Percentiles rank a stretch among this genome's conserved stretches.
Evolutionary conservation across 805 yeast genomes (phyloP).

Genomic region (Jamesozyma lodderae): DNA sequence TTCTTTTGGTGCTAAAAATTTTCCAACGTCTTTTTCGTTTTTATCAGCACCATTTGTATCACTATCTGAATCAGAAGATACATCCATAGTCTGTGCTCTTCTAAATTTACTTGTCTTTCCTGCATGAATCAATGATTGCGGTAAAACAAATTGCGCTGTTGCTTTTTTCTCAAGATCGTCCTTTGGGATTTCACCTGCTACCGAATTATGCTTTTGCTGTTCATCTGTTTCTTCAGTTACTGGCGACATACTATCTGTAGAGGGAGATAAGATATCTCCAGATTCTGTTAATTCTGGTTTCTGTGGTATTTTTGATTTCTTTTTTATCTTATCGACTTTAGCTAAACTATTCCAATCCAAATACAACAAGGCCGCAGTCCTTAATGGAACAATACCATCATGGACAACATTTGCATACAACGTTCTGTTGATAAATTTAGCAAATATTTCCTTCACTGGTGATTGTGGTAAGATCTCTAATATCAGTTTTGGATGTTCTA

Average conservation of each 20-base stretch:
- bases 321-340: constrained; percentile 36
- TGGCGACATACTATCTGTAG: not conserved
- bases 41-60: not conserved
- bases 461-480: constrained; percentile 68
- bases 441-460: constrained; percentile 57
- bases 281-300: not conserved
- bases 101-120: constrained; percentile 16
- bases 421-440: constrained; percentile 60
- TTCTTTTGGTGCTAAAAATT: constrained; percentile 48
- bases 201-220: not conserved
- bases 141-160: constrained; percentile 21
- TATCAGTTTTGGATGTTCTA: constrained; percentile 40
- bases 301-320: constrained; percentile 5
- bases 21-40: constrained; percentile 6
- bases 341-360: constrained; percentile 75
- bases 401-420: constrained; percentile 82
- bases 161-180: constrained; percentile 22
- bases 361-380: constrained; percentile 80
- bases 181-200: constrained; percentile 21
- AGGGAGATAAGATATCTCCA: not conserved
- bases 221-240: not conserved
- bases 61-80: constrained; percentile 7
- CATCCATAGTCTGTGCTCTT: constrained; percentile 19
- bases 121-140: constrained; percentile 18
- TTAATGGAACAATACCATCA: constrained; percentile 92